Evolutionary conservation across 805 yeast species (phyloP).

Genomic region (Barnettozyma vustinii): DNA sequence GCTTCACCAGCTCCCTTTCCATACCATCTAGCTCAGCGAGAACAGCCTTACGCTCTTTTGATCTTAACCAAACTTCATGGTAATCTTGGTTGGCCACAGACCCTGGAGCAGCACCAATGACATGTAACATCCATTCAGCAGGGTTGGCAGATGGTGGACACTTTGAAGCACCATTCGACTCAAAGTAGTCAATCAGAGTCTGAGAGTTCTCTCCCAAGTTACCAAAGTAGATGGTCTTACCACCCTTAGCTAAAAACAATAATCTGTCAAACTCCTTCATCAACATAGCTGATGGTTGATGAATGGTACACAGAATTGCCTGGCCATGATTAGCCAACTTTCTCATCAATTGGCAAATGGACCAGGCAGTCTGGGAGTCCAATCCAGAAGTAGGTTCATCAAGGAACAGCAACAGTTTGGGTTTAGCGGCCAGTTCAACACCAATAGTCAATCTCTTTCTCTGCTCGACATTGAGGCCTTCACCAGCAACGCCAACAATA

Average conservation of each 20-base stretch:
- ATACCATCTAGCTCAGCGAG: slow-evolving; percentile 54
- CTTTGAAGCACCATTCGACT: slow-evolving; percentile 53
- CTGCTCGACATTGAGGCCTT: slow-evolving; percentile 60
- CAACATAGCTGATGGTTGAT: slow-evolving; percentile 80
- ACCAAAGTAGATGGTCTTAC: slow-evolving; percentile 72
- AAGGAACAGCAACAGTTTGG: slow-evolving; percentile 51
- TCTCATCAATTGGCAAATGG: slow-evolving; percentile 55
- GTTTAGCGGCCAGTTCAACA: slow-evolving; percentile 63
- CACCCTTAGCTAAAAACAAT: slow-evolving; percentile 64
- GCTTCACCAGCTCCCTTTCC: slow-evolving; percentile 51
- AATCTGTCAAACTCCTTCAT: slow-evolving; percentile 75
- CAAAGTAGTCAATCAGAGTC: slow-evolving; percentile 60
- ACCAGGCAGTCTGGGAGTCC: slow-evolving; percentile 67
- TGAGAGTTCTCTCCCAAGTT: slow-evolving; percentile 57
- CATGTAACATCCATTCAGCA: slow-evolving; percentile 90
- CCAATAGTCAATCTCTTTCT: slow-evolving; percentile 65
- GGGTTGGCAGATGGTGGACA: slow-evolving; percentile 74
- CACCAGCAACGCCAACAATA: slow-evolving; percentile 69
- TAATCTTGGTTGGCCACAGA: slow-evolving; percentile 69
- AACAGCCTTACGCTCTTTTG: slow-evolving; percentile 55
- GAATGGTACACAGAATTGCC: slow-evolving; percentile 70
- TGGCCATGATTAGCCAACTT: slow-evolving; percentile 56
- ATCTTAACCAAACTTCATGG: slow-evolving; percentile 70
- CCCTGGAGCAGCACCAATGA: slow-evolving; percentile 80
- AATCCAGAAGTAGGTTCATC: slow-evolving; percentile 70